Conservation (phyloP, 768 basidiomycete species). For the Cystobasidium ongulense region DNA sequence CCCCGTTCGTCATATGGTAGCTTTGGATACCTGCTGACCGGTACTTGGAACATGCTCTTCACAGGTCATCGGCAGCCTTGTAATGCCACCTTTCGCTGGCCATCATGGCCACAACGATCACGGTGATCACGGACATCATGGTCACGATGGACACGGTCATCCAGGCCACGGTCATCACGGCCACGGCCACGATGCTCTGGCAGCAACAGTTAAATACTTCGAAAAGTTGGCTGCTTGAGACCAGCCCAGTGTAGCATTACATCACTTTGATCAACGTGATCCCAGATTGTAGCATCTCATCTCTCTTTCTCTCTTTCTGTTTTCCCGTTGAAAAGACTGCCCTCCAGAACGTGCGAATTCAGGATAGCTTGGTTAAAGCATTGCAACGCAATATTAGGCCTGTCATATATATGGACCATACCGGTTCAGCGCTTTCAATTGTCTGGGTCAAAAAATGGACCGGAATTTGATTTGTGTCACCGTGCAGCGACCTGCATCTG, state of each 20-base stretch:
- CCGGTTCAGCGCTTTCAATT: too few species aligned
- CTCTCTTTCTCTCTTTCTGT: not conserved
- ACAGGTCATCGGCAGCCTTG: slow-evolving; percentile 33
- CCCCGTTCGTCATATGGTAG: not conserved
- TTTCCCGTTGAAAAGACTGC: not conserved
- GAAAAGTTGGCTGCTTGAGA: not conserved
- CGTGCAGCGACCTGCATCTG: too few species aligned
- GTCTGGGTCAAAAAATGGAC: too few species aligned
- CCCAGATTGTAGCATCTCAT: not conserved
- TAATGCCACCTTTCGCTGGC: slow-evolving; percentile 37
- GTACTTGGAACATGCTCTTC: not conserved
- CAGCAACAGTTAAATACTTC: not conserved
- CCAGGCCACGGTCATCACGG: not conserved
- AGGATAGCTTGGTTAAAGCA: too few species aligned
- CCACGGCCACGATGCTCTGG: not conserved
- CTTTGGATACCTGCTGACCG: not conserved
- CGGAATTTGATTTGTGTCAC: too few species aligned
- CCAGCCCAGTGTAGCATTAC: not conserved
- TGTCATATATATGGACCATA: too few species aligned
- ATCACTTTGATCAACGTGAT: not conserved
- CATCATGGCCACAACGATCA: slow-evolving; percentile 19
- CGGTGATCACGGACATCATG: not conserved
- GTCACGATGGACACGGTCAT: slow-evolving; percentile 8
- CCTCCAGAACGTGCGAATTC: too few species aligned
- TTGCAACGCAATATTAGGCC: too few species aligned